These are phyloP conservation scores for Cladosporium colombiae DNA, from an alignment of 2,329 filamentous ascomycete species.

Conservation along the genomic window DNA sequence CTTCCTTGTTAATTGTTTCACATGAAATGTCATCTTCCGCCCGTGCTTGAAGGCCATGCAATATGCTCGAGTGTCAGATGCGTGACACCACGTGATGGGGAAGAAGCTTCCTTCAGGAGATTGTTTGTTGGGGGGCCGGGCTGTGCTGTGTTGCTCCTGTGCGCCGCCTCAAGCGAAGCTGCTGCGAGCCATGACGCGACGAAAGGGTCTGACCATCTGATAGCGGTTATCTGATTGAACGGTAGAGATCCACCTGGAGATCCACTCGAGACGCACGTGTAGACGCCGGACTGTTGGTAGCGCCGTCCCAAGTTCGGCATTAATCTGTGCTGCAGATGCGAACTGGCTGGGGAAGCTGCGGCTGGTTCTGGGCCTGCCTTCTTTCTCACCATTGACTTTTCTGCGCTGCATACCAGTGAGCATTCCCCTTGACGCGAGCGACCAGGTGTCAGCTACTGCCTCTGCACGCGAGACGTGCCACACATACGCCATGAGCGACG, in stretches of 20 bases:
- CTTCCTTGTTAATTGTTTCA: not conserved
- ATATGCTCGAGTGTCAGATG: not conserved
- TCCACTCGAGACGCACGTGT: not conserved
- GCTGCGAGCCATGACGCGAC: not conserved
- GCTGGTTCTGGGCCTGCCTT: not conserved
- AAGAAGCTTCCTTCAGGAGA: not conserved
- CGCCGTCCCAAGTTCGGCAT: not conserved
- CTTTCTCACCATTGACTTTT: not conserved
- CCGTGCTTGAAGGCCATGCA: not conserved
- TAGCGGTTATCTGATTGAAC: constrained; percentile 10
- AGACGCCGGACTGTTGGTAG: constrained; percentile 1
- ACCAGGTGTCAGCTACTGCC: not conserved
- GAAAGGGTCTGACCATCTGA: constrained; percentile 8
- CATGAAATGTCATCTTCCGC: not conserved
- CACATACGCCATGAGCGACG: not conserved
- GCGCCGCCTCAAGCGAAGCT: not conserved
- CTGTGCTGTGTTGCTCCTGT: not conserved
- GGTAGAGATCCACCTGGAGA: not conserved
- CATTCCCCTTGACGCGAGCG: not conserved
- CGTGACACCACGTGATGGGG: not conserved
- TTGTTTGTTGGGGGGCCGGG: not conserved
- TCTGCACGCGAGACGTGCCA: not conserved
- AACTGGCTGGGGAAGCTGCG: constrained; percentile 3
- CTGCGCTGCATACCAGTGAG: not conserved
- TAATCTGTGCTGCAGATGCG: not conserved